Conservation (phyloP, 495 filamentous ascomycete species). For the Corynascus novoguineensis region DNA sequence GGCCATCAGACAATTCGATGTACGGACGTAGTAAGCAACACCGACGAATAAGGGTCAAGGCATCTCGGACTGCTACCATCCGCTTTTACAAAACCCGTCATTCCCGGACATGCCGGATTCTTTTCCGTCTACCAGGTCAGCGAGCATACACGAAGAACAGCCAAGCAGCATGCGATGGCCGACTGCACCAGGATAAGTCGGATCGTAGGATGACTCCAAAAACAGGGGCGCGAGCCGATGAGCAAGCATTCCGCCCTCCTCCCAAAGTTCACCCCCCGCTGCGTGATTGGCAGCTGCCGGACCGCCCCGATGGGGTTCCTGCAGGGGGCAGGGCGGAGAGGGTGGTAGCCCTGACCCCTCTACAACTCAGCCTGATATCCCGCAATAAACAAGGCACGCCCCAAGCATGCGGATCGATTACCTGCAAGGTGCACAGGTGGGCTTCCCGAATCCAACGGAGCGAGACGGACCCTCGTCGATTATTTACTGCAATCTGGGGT, state of each 20-base stretch:
- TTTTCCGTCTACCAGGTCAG: background rate
- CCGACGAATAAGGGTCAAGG: background rate
- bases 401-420: background rate
- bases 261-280: too few species aligned
- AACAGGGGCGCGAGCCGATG: background rate
- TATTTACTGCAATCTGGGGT: constrained; percentile 6
- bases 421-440: background rate
- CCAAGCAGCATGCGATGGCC: background rate
- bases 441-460: background rate
- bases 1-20: background rate
- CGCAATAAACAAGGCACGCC: constrained; percentile 1
- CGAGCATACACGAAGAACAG: background rate
- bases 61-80: background rate
- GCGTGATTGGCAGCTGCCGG: background rate
- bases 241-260: background rate
- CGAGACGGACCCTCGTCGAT: background rate
- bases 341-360: background rate
- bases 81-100: background rate
- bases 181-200: background rate
- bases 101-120: background rate
- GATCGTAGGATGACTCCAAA: background rate
- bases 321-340: background rate
- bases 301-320: background rate
- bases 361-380: constrained; percentile 9
- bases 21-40: background rate